Percentiles rank a stretch among this genome's conserved stretches.
These are phyloP conservation scores for Astraeus odoratus DNA, from an alignment of 768 basidiomycete genomes.

Conservation along the genomic window DNA sequence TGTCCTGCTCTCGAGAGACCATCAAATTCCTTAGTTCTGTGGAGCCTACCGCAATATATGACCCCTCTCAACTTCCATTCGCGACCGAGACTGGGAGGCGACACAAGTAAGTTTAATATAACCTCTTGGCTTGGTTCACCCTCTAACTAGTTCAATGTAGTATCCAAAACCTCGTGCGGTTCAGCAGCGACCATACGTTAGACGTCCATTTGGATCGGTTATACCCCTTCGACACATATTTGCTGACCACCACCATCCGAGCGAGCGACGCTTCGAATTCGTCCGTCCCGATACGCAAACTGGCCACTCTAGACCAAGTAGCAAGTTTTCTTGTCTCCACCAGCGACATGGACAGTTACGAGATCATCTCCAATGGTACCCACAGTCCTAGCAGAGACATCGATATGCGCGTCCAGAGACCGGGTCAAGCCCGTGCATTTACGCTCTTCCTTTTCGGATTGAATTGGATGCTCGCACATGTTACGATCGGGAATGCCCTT, in stretches of 20 bases:
- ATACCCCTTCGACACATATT: slow-evolving; percentile 54
- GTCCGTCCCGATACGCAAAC: slow-evolving; percentile 36
- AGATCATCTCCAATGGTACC: slow-evolving; percentile 14
- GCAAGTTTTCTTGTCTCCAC: slow-evolving; percentile 42
- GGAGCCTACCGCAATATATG: slow-evolving; percentile 35
- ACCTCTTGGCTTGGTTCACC: neutral
- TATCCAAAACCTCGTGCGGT: slow-evolving; percentile 49
- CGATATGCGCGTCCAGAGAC: slow-evolving; percentile 38
- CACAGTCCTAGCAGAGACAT: slow-evolving; percentile 34
- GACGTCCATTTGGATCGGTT: slow-evolving; percentile 47
- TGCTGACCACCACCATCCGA: slow-evolving; percentile 42
- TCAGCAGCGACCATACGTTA: slow-evolving; percentile 49
- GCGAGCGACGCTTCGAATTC: slow-evolving; percentile 29
- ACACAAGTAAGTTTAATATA: slow-evolving; percentile 29
- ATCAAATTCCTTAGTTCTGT: slow-evolving; percentile 20
- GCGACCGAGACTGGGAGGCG: slow-evolving; percentile 34
- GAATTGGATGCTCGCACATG: slow-evolving; percentile 51
- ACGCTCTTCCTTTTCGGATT: slow-evolving; percentile 39
- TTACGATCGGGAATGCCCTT: slow-evolving; percentile 39
- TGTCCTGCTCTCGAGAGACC: neutral
- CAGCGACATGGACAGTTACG: slow-evolving; percentile 33
- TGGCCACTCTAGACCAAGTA: slow-evolving; percentile 37
- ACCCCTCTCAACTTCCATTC: slow-evolving; percentile 42
- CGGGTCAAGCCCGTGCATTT: slow-evolving; percentile 38
- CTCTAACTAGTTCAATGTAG: slow-evolving; percentile 25